phyloP scores from a whole-genome alignment of 805 yeast species.

The Starmerella floris region DNA sequence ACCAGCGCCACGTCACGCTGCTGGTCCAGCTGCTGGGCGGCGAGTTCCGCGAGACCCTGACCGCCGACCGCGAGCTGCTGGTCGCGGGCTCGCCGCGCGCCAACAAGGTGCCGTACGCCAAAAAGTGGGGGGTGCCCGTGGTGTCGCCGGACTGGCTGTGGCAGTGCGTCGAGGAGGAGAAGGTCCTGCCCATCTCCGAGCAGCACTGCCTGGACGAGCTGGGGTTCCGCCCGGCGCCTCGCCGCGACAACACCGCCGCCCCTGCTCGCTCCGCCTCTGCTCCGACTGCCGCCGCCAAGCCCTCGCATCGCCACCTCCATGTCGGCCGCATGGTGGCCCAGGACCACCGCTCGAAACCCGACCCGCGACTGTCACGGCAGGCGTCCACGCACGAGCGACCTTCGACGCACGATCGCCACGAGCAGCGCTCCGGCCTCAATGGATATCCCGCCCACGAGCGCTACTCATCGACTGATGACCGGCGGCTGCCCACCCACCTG shows the following conservation, averaged over 20 bases:
- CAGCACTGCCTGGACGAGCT: conserved; percentile 10
- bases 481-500: too few relatives aligned
- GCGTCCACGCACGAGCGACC: too few relatives aligned
- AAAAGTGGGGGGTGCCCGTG: conserved; percentile 29
- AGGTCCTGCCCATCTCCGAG: conserved; percentile 5
- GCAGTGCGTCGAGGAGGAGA: conserved; percentile 26
- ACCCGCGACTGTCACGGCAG: too few relatives aligned
- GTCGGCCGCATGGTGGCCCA: background rate
- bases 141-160: conserved; percentile 30
- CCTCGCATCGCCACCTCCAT: background rate
- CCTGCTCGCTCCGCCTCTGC: background rate
- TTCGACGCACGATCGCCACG: too few relatives aligned
- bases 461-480: background rate
- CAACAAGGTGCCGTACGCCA: conserved; percentile 26
- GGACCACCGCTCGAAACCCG: too few relatives aligned
- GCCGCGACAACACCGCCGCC: background rate
- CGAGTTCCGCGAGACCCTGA: conserved; percentile 37
- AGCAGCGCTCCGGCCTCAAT: too few relatives aligned
- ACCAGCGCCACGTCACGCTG: conserved; percentile 54
- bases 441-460: background rate
- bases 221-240: conserved; percentile 10
- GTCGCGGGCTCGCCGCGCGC: conserved; percentile 27
- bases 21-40: conserved; percentile 45
- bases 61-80: conserved; percentile 41
- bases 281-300: background rate